These are phyloP conservation scores for Ophiostoma quercus DNA, from an alignment of 2,329 filamentous ascomycete genomes.

Conservation along the genomic window DNA sequence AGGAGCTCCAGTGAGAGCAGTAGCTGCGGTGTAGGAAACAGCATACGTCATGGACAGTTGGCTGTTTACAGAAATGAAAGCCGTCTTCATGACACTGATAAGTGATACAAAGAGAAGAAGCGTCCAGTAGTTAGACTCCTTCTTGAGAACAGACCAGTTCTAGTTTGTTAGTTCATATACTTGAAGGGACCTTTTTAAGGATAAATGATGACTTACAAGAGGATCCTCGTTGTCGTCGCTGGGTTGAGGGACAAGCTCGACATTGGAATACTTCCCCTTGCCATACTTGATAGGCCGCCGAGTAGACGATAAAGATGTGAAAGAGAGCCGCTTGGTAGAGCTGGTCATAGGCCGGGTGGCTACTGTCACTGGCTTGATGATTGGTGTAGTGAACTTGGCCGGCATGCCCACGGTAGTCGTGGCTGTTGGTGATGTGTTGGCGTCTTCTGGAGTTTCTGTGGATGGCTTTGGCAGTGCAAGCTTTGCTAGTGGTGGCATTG, in stretches of 20 bases:
- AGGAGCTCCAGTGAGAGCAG: conserved; percentile 49
- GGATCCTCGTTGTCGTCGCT: conserved; percentile 52
- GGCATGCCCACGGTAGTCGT: background rate
- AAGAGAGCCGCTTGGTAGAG: conserved; percentile 37
- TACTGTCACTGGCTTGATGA: background rate
- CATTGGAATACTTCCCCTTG: conserved; percentile 36
- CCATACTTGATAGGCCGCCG: conserved; percentile 44
- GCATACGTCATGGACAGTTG: conserved; percentile 41
- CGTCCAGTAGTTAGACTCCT: conserved; percentile 46
- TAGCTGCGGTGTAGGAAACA: conserved; percentile 44
- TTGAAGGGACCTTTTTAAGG: background rate
- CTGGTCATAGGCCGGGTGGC: conserved; percentile 27
- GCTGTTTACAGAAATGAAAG: conserved; percentile 46
- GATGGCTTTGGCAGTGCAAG: background rate
- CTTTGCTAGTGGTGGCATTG: background rate
- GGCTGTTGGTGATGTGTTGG: background rate
- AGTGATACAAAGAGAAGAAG: conserved; percentile 45
- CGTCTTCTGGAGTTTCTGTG: background rate
- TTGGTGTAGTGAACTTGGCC: background rate
- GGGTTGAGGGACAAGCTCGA: conserved; percentile 51
- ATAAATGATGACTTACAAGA: conserved; percentile 38
- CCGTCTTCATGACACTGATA: conserved; percentile 50
- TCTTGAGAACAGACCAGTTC: conserved; percentile 55
- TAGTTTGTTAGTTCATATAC: conserved; percentile 28
- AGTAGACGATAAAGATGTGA: conserved; percentile 33